Base-by-base conservation (phyloP, 176 grass and related monocot species). In the Aegilops bicornis region DNA sequence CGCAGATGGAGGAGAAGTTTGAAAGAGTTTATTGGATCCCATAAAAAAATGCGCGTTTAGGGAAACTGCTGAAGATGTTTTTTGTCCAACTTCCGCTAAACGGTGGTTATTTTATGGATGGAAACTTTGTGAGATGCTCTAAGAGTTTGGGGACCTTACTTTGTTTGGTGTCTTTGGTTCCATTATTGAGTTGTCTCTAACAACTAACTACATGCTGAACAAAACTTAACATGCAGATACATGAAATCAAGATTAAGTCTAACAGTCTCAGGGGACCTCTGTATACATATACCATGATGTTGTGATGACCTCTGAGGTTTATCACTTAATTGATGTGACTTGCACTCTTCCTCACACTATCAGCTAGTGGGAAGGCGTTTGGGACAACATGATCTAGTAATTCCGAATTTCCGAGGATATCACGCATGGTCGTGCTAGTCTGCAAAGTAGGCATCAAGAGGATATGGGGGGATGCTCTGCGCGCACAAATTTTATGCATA, bases 231-330 rank as follows among this genome's bases (percentile, higher is more conserved):
- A n/a, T n/a, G n/a, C n/a, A n/a, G n/a, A n/a, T n/a, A n/a, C n/a
- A n/a, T n/a, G n/a, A n/a, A n/a, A n/a, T n/a, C n/a, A n/a, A n/a
- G n/a, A n/a, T n/a, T n/a, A n/a, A n/a, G n/a, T n/a, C n/a, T n/a
- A n/a, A n/a, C n/a, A n/a, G 84, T 86, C 88, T 50, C 64, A 64
- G 50, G 29, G 52, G 82, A 76, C 79, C 65, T 77, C 58, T 29
- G 64, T 39, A 88, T 79, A 31, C 32, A 8, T 42, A 42, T 69
- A 32, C 9, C 64, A 82, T 73, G 84, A 75, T 32, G 73, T 14
- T 79, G 37, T 79, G 79, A 90, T 82, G 84, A 54, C 88, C n/a
- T 60, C 35, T 30, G 66, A 42, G 32, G 42, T 62, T 42, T 87
- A 65, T 66, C 79, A 78, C 31, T 79, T 72, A 58, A 56, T 82